phyloP scores from a whole-genome alignment of 345 rosid genomes.

The Turritis glabra region DNA sequence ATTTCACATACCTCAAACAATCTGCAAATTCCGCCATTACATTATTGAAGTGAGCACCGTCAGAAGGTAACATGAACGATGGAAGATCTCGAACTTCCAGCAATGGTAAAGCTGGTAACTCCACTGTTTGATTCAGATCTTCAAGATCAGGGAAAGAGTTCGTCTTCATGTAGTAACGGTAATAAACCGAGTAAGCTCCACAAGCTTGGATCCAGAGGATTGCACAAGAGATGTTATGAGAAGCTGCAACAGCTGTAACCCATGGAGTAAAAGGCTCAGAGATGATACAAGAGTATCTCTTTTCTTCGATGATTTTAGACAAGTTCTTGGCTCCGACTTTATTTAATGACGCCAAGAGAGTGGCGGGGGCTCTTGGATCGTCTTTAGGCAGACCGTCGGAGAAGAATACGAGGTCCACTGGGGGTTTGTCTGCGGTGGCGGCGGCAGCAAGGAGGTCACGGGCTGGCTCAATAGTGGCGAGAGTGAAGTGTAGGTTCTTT shows the following conservation, averaged over 20 bases:
- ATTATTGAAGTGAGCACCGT: not conserved
- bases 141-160: slow-evolving; percentile 40
- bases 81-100: slow-evolving; percentile 53
- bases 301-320: slow-evolving; percentile 38
- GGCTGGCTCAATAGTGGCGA: slow-evolving; percentile 50
- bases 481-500: slow-evolving; percentile 46
- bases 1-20: slow-evolving; percentile 46
- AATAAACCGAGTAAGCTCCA: slow-evolving; percentile 47
- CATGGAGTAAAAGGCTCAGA: slow-evolving; percentile 54
- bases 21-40: slow-evolving; percentile 30
- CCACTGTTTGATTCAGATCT: slow-evolving; percentile 27
- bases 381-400: slow-evolving; percentile 52
- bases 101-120: slow-evolving; percentile 48
- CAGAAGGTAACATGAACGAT: slow-evolving; percentile 44
- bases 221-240: slow-evolving; percentile 49
- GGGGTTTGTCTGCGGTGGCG: not conserved
- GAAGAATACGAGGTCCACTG: slow-evolving; percentile 44
- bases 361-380: not conserved
- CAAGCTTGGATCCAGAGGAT: slow-evolving; percentile 64
- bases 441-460: slow-evolving; percentile 34
- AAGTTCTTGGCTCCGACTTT: slow-evolving; percentile 42
- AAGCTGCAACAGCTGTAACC: slow-evolving; percentile 46
- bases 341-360: slow-evolving; percentile 28
- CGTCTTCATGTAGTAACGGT: slow-evolving; percentile 41
- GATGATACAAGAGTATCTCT: slow-evolving; percentile 40